Evolutionary conservation across 257 asterid species (phyloP).

Genomic region (Dorcoceras hygrometricum): DNA sequence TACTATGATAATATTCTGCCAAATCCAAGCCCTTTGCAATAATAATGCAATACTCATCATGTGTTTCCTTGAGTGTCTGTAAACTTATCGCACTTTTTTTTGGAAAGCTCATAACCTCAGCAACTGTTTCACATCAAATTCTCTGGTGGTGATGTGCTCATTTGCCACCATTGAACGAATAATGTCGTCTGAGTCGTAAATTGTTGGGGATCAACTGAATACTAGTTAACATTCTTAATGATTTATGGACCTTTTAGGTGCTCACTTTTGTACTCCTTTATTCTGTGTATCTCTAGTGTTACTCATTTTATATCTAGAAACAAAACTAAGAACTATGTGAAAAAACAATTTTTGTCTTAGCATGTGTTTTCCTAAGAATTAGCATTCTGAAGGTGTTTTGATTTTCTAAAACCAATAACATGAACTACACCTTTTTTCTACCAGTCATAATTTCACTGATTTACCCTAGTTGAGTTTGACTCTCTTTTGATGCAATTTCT

Average conservation of each 20-base stretch:
- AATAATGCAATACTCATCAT: too few species aligned
- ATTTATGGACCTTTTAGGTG: neutral
- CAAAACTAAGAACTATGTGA: neutral
- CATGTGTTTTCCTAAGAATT: neutral
- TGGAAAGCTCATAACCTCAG: neutral
- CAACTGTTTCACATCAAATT: neutral
- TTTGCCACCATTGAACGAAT: neutral
- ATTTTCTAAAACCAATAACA: neutral
- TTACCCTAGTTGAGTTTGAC: constrained; percentile 3
- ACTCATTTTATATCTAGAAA: neutral
- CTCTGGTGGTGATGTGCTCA: neutral
- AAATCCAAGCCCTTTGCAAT: too few species aligned
- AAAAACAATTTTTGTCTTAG: neutral
- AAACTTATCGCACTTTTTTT: too few species aligned
- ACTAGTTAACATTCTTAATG: neutral
- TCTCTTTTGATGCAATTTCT: constrained; percentile 6
- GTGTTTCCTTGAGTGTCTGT: too few species aligned
- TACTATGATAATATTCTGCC: too few species aligned
- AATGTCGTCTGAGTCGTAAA: neutral
- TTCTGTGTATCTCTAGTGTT: neutral
- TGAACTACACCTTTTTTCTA: neutral
- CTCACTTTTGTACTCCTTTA: neutral
- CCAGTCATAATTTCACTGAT: constrained; percentile 8
- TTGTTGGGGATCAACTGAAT: neutral
- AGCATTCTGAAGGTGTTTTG: neutral